Evolutionary conservation across 2,329 filamentous ascomycete genomes (phyloP).

Genomic region (Colletotrichum sp.): DNA sequence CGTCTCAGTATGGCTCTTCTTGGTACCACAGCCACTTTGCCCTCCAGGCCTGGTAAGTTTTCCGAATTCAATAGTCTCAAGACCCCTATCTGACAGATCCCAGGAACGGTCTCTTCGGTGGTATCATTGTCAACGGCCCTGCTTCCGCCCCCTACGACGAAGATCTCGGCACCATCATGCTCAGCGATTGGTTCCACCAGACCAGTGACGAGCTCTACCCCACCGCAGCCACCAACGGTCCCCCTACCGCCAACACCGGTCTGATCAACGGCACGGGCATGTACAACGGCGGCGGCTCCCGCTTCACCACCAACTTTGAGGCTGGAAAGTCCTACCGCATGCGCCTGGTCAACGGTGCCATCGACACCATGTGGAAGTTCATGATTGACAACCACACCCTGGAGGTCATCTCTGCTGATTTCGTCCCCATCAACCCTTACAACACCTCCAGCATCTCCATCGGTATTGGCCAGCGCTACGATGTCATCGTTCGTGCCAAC

Average conservation of each 20-base stretch:
- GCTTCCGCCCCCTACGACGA: constrained; percentile 63
- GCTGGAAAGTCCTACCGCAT: constrained; percentile 50
- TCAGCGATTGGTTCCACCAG: constrained; percentile 63
- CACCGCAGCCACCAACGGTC: constrained; percentile 29
- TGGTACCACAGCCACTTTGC: constrained; percentile 69
- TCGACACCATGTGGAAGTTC: constrained; percentile 52
- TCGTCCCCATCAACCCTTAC: constrained; percentile 63
- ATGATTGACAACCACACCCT: constrained; percentile 61
- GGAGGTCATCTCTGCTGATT: constrained; percentile 60
- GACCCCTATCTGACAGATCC: constrained; percentile 24
- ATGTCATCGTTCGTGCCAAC: constrained; percentile 49
- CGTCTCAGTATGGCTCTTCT: constrained; percentile 57
- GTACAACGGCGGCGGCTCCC: constrained; percentile 35
- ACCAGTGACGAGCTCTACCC: constrained; percentile 42
- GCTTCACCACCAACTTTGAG: constrained; percentile 42
- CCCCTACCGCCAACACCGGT: constrained; percentile 47
- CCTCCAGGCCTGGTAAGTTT: constrained; percentile 45
- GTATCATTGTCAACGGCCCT: constrained; percentile 66
- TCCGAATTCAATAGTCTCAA: background rate
- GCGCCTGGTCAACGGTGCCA: constrained; percentile 51
- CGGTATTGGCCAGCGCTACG: constrained; percentile 52
- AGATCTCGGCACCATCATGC: constrained; percentile 63
- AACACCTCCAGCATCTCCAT: constrained; percentile 53
- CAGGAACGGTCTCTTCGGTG: constrained; percentile 57
- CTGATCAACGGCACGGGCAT: constrained; percentile 49